phyloP scores from a whole-genome alignment of 306 rosid genomes.

The Mimosa bimucronata region DNA sequence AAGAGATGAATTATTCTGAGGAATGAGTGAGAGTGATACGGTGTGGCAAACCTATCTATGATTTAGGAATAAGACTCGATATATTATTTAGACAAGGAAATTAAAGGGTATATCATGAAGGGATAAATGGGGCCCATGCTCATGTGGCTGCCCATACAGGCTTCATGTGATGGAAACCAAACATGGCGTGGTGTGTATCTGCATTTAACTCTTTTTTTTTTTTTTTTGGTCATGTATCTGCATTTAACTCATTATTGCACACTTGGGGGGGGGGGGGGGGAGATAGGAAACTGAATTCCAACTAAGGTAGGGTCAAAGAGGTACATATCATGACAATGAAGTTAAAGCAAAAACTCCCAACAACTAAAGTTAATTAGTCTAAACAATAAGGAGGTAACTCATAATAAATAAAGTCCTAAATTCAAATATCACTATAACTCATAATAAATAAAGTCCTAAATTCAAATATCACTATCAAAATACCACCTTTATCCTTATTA shows the following conservation, averaged over 20 bases:
- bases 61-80: background rate
- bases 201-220: constrained; percentile 2
- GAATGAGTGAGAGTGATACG: too few species aligned
- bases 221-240: too few species aligned
- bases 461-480: too few species aligned
- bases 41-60: background rate
- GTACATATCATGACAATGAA: background rate
- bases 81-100: background rate
- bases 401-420: too few species aligned
- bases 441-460: too few species aligned
- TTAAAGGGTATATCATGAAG: constrained; percentile 27
- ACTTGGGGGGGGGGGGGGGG: background rate
- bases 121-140: constrained; percentile 43
- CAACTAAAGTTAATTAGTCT: too few species aligned
- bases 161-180: constrained; percentile 44
- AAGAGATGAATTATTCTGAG: background rate
- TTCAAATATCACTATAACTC: too few species aligned
- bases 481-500: too few species aligned
- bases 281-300: background rate
- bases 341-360: background rate
- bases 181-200: constrained; percentile 27
- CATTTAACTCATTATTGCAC: constrained; percentile 29
- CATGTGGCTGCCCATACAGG: constrained; percentile 46
- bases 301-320: constrained; percentile 18
- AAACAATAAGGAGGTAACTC: too few species aligned